Base-by-base conservation (phyloP, 768 basidiomycete species). In the Coprinopsis strossmayeri region DNA sequence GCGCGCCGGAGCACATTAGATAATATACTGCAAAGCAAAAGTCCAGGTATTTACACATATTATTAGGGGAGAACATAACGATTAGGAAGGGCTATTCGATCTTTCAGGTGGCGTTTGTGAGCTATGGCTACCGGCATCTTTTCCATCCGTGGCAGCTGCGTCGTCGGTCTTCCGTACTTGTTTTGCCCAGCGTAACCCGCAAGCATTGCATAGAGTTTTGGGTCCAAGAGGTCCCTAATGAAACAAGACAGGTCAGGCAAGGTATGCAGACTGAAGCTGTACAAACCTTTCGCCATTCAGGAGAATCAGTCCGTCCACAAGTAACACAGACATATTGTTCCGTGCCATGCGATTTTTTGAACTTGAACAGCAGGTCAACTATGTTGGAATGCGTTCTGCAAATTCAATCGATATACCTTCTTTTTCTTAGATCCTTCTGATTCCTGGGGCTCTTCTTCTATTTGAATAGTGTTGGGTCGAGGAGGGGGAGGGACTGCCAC, bases 171-270 rank as follows among this genome's bases (percentile, higher is more conserved):
- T 72, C 26, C 71, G 65, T 56, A 67, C 66, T 55, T 73, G 72
- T 52, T 96, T 95, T 24, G 93, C 93, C 90, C 91, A 95, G 46
- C 93, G 77, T 34, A 98, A 68, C 21, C 94, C 94, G 55, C 95
- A 96, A 1, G 93, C 93, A 65, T 97, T 96, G 72, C 95, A 97
- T 3, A 97, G 69, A n/a, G 95, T 96, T 69, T 97, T 99, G 1
- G 95, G 92, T 28, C 95, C 95, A 47, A 80, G 74, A 1, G 95
- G 95, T 10, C 95, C 95, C 89, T 89, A 55, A 3, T 5, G 15
- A 41, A 25, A 38, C 26, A 44, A 51, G 26, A 50, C 46, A 11
- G 23, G 37, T 51, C 3, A 48, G 35, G 50, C 28, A 50, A 47
- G 23, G 5, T 32, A 18, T 24, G n/a, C 26, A 39, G 28, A 49